Conservation (phyloP, 106 monocot genomes). For the Dendrobium nobile region DNA sequence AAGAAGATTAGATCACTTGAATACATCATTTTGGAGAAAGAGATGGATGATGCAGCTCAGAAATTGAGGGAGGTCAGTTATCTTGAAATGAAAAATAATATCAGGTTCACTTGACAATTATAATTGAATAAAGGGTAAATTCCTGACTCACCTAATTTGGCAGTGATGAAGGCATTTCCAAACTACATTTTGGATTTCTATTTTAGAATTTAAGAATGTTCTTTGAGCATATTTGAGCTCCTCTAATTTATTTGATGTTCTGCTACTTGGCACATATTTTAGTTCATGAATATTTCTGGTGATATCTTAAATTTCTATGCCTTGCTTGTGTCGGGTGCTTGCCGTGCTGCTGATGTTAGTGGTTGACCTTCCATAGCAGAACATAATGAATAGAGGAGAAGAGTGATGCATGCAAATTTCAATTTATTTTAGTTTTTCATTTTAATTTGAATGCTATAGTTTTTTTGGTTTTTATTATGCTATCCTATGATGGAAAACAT, state of each 20-base stretch:
- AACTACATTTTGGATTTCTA: neutral
- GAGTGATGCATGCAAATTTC: too few species aligned
- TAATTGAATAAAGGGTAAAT: neutral
- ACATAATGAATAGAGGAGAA: too few species aligned
- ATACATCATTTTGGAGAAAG: slow-evolving; percentile 91
- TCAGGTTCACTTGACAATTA: neutral
- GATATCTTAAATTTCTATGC: neutral
- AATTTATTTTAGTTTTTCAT: too few species aligned
- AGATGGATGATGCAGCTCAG: slow-evolving; percentile 66
- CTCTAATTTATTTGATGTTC: neutral
- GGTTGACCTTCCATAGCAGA: too few species aligned
- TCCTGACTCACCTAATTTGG: neutral
- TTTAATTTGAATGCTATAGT: too few species aligned
- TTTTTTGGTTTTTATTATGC: too few species aligned
- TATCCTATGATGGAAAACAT: too few species aligned
- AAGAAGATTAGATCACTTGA: slow-evolving; percentile 86
- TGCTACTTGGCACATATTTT: neutral
- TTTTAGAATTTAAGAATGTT: neutral
- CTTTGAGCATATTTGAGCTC: neutral
- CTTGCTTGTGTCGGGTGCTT: too few species aligned
- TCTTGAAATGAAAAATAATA: neutral
- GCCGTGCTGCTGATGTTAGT: too few species aligned
- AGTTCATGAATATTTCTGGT: neutral
- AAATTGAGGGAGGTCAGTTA: slow-evolving; percentile 59
- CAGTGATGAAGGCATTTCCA: neutral